Evolutionary conservation across 768 basidiomycete species (phyloP), one percentile per base, ranked within the genome.

Genomic region (Suillus subalutaceus): DNA sequence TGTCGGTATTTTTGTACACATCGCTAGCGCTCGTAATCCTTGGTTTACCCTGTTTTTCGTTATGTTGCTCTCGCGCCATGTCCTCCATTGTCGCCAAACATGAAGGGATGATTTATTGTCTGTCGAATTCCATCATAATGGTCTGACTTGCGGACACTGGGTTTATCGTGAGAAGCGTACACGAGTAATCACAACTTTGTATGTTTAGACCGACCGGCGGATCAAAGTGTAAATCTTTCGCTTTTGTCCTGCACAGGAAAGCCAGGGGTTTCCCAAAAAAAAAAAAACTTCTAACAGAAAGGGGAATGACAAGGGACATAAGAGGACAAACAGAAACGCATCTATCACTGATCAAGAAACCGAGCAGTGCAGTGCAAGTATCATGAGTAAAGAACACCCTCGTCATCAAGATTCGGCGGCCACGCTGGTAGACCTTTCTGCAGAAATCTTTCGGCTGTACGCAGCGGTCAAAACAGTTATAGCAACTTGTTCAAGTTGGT

Each of bases 361-460:
- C 10, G 13, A 56, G 55, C 55, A 18, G 32, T 12, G 32, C 32
- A 32, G 20, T 35, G 18, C 5, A 12, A 41, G 26, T 30, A 43
- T 20, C 26, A 43, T 23, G 63, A 65, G 23, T n/a, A 26, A 13
- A n/a, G 12, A 37, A 37, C 4, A 16, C 5, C 12, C 57, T 64
- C 13, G 18, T 68, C 76, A 69, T 73, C 70, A 58, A 69, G 66
- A 35, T 68, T 62, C 66, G 72, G 69, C 63, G 67, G 65, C 77
- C 76, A 76, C 46, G 23, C 64, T 79, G 50, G 83, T 83, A 62
- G 80, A 85, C 55, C 84, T 82, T 75, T 84, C 82, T 66, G 79
- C 80, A 64, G 84, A 85, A 20, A 82, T 66, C 53, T 62, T 67
- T 68, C 26, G 40, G 13, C 41, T 12, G 6, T 43, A 43, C 59